A percentile compares a stretch with the other conserved stretches of the same genome.
phyloP scores from a whole-genome alignment of 164 flowering plant species.

The Berberis thunbergii region DNA sequence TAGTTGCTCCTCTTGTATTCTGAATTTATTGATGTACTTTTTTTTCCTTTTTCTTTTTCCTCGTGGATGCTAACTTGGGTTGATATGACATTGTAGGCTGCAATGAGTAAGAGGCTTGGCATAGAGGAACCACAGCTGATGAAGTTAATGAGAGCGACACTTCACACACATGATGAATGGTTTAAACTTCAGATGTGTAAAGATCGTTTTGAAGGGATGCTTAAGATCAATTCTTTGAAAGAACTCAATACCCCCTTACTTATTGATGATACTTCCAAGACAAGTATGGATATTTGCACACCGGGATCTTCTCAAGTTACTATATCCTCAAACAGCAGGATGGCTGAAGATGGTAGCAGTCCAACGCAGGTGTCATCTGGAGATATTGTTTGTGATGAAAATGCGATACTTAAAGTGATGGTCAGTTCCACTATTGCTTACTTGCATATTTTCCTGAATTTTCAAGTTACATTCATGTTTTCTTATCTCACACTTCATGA shows the following conservation, averaged over 20 bases:
- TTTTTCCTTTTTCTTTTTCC: too few relatives aligned
- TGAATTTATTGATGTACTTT: too few relatives aligned
- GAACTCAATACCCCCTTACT: conserved; percentile 45
- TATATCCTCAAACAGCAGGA: conserved; percentile 45
- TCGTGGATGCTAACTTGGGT: not conserved
- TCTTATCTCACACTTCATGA: not conserved
- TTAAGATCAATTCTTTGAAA: conserved; percentile 70
- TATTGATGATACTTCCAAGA: conserved; percentile 35
- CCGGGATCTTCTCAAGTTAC: conserved; percentile 73
- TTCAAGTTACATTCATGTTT: not conserved
- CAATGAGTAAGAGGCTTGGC: conserved; percentile 76
- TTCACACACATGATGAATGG: conserved; percentile 87
- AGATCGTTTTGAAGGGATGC: conserved; percentile 79
- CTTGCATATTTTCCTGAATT: not conserved
- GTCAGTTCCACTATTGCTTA: conserved; percentile 37
- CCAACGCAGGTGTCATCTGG: conserved; percentile 57
- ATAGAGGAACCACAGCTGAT: conserved; percentile 94
- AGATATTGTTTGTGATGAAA: conserved; percentile 71
- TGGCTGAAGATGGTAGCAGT: conserved; percentile 68
- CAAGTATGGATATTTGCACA: conserved; percentile 38
- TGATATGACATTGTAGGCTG: conserved; percentile 41
- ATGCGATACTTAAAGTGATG: conserved; percentile 95
- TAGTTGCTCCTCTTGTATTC: not conserved
- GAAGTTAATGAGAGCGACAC: conserved; percentile 84
- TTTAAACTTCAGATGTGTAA: conserved; percentile 91